These are phyloP conservation scores for Haplosporangium sp. DNA, from an alignment of 371 early-diverging fungal genomes.

Conservation along the genomic window DNA sequence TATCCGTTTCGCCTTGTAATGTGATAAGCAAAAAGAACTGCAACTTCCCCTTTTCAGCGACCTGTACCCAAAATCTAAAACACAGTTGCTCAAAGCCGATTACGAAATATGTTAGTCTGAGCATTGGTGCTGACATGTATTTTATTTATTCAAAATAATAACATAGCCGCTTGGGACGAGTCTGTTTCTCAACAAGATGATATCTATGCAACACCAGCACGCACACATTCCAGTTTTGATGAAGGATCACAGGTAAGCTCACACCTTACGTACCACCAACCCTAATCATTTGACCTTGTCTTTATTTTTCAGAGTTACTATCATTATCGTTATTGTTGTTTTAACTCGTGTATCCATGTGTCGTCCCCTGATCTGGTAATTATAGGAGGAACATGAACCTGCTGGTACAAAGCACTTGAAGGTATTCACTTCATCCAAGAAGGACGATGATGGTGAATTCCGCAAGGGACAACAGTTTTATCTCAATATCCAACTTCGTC, in stretches of 20 bases:
- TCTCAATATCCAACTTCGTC: constrained; percentile 39
- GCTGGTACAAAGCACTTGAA: constrained; percentile 30
- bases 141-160: background rate
- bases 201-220: constrained; percentile 41
- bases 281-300: too few relatives aligned
- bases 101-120: background rate
- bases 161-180: constrained; percentile 44
- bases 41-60: background rate
- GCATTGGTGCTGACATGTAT: background rate
- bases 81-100: background rate
- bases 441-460: constrained; percentile 52
- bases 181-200: constrained; percentile 22
- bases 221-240: constrained; percentile 41
- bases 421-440: constrained; percentile 51
- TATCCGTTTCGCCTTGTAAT: constrained; percentile 1
- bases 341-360: background rate
- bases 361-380: background rate
- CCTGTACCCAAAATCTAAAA: background rate
- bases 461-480: constrained; percentile 54
- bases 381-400: constrained; percentile 36
- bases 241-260: constrained; percentile 36
- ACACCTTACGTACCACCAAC: background rate
- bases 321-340: too few relatives aligned
- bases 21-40: background rate
- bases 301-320: too few relatives aligned